These are phyloP conservation scores for Zygosaccharomyces pseudorouxii DNA, from an alignment of 805 yeast genomes.

Conservation along the genomic window DNA sequence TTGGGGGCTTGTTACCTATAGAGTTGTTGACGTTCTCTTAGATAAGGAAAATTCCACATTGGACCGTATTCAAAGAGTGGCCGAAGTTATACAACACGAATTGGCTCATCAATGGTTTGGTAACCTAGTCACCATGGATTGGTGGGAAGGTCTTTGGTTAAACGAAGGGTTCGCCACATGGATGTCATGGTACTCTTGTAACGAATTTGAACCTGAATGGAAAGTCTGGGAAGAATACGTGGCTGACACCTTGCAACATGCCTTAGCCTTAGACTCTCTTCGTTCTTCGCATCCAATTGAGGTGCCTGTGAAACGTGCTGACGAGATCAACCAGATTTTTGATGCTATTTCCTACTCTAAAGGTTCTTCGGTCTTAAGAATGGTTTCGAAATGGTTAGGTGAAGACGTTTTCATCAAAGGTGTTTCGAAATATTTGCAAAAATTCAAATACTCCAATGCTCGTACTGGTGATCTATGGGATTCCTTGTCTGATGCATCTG, in stretches of 20 bases:
- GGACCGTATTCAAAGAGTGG: slow-evolving; percentile 64
- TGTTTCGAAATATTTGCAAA: slow-evolving; percentile 70
- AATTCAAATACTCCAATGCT: slow-evolving; percentile 75
- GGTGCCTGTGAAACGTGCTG: slow-evolving; percentile 73
- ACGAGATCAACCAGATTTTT: slow-evolving; percentile 77
- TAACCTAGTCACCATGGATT: slow-evolving; percentile 83
- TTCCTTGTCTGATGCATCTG: slow-evolving; percentile 63
- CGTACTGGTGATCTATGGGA: slow-evolving; percentile 74
- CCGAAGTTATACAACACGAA: slow-evolving; percentile 85
- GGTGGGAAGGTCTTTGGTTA: slow-evolving; percentile 89
- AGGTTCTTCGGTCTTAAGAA: slow-evolving; percentile 74
- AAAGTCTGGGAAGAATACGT: slow-evolving; percentile 83
- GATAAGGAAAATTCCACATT: slow-evolving; percentile 67
- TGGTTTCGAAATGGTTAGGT: slow-evolving; percentile 77
- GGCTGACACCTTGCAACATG: slow-evolving; percentile 68
- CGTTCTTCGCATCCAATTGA: slow-evolving; percentile 84
- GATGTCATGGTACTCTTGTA: slow-evolving; percentile 85
- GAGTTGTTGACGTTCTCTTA: slow-evolving; percentile 68
- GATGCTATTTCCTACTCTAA: slow-evolving; percentile 80
- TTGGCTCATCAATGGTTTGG: slow-evolving; percentile 93
- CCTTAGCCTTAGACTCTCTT: slow-evolving; percentile 69
- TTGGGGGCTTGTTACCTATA: slow-evolving; percentile 74
- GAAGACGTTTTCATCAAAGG: slow-evolving; percentile 74
- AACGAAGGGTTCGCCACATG: slow-evolving; percentile 89
- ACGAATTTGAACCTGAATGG: slow-evolving; percentile 76